phyloP scores from a whole-genome alignment of 257 asterid species.

The Vinca minor region DNA sequence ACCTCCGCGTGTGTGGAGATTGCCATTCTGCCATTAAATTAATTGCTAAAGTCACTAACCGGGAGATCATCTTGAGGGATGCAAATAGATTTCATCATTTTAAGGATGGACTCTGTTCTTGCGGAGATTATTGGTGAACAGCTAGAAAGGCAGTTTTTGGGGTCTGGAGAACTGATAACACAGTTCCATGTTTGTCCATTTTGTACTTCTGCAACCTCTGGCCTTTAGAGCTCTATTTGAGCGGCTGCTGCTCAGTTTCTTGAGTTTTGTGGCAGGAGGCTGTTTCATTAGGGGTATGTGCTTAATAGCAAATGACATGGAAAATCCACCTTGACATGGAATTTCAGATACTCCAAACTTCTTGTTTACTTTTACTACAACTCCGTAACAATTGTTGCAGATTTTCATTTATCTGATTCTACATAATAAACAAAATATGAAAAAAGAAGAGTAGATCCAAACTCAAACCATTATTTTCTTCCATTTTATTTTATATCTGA shows the following conservation, averaged over 20 bases:
- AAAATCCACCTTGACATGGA: too few species aligned
- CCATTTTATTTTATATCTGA: too few species aligned
- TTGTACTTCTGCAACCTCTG: neutral
- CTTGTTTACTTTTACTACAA: conserved; percentile 63
- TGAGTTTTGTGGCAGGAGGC: neutral
- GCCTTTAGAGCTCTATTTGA: neutral
- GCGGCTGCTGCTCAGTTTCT: neutral
- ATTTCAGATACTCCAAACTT: neutral
- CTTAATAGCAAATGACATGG: neutral
- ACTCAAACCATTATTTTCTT: too few species aligned
- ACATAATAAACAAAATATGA: too few species aligned
- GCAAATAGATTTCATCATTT: conserved; percentile 65
- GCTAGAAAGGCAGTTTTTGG: neutral
- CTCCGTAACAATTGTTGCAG: conserved; percentile 60
- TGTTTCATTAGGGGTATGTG: neutral
- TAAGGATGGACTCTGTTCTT: conserved; percentile 52
- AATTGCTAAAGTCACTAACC: conserved; percentile 36
- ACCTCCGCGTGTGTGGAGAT: conserved; percentile 66
- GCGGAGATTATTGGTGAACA: conserved; percentile 61
- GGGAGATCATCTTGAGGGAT: conserved; percentile 57
- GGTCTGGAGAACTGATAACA: neutral
- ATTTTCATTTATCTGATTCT: too few species aligned
- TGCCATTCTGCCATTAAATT: conserved; percentile 57
- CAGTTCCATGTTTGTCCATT: neutral
- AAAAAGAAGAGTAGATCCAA: too few species aligned